These are phyloP conservation scores for Cucurbita maxima DNA, from an alignment of 306 rosid species.

Conservation along the genomic window DNA sequence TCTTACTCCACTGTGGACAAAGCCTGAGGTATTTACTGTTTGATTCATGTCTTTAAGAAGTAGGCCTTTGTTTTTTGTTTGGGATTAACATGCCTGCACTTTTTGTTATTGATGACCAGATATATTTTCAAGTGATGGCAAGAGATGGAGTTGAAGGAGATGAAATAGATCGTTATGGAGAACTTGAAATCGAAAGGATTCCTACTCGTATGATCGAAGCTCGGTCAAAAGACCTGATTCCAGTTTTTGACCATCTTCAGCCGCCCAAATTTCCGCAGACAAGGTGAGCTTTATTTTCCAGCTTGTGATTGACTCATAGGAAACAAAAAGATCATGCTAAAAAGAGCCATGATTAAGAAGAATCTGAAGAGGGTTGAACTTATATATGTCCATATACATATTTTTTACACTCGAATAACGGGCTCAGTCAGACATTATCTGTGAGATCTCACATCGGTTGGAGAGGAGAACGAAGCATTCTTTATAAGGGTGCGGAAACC, in stretches of 20 bases:
- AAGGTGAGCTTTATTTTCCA: conserved; percentile 28
- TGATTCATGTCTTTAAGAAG: background rate
- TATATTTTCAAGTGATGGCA: conserved; percentile 58
- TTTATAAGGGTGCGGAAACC: too few species aligned
- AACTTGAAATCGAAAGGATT: conserved; percentile 66
- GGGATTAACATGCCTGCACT: conserved; percentile 4
- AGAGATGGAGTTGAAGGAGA: conserved; percentile 32
- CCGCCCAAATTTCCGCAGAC: conserved; percentile 32
- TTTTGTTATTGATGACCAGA: conserved; percentile 32
- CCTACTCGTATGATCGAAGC: conserved; percentile 56
- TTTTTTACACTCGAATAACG: too few species aligned
- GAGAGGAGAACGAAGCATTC: too few species aligned
- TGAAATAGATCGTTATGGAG: conserved; percentile 41
- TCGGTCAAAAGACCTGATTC: conserved; percentile 65
- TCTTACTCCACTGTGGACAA: conserved; percentile 59
- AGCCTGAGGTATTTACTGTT: conserved; percentile 42
- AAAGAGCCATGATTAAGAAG: too few species aligned
- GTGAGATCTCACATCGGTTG: too few species aligned
- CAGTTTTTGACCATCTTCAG: conserved; percentile 53
- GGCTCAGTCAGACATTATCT: too few species aligned
- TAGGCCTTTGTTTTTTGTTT: background rate
- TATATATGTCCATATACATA: too few species aligned
- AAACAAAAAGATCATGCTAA: background rate
- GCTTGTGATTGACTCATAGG: background rate
- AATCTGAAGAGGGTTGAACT: too few species aligned